Evolutionary conservation across 805 yeast genomes (phyloP).

Genomic region (Nakazawaea holstii): DNA sequence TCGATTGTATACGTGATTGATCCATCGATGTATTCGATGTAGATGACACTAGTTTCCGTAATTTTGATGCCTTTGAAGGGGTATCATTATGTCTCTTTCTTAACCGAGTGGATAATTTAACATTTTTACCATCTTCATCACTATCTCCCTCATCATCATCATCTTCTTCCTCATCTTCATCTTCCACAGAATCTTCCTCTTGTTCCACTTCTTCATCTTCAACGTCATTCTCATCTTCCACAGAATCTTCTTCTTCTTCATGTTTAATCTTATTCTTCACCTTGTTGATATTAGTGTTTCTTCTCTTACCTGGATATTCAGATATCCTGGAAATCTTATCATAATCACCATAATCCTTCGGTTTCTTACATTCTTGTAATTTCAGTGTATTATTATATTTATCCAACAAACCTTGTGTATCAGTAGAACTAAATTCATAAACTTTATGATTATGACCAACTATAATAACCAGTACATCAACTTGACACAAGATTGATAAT

Average conservation of each 20-base stretch:
- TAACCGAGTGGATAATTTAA: background rate
- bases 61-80: constrained; percentile 1
- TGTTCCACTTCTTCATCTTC: constrained; percentile 12
- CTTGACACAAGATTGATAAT: constrained; percentile 85
- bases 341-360: constrained; percentile 63
- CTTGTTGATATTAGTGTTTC: too few relatives aligned
- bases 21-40: background rate
- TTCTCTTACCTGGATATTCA: constrained; percentile 5
- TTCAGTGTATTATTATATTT: constrained; percentile 25
- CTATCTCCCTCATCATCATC: constrained; percentile 6
- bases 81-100: too few relatives aligned
- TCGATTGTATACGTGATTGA: constrained; percentile 10
- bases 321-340: constrained; percentile 28
- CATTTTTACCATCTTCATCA: background rate
- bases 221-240: constrained; percentile 11
- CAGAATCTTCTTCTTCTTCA: constrained; percentile 13
- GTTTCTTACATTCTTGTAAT: constrained; percentile 56
- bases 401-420: constrained; percentile 45
- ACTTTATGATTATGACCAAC: constrained; percentile 78
- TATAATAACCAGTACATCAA: constrained; percentile 86
- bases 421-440: constrained; percentile 77
- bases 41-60: too few relatives aligned
- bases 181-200: constrained; percentile 2
- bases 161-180: background rate
- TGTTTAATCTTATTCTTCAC: too few relatives aligned